Percentiles rank a stretch among this genome's conserved stretches.
Conservation (phyloP, 164 flowering plant species). For the Vitis vinifera region DNA sequence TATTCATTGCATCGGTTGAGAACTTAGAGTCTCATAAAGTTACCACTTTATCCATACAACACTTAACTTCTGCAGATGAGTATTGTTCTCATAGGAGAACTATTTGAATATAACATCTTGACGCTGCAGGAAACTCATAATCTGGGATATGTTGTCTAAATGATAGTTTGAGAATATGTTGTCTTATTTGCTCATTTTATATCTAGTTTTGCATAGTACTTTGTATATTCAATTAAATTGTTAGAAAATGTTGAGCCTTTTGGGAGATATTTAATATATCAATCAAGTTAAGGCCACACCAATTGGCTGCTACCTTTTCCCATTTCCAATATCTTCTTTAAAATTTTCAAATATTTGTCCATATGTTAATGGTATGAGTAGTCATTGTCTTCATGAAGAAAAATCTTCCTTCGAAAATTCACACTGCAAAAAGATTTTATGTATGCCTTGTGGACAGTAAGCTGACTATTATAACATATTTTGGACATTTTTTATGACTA, state of each 20-base stretch:
- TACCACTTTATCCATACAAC: not conserved
- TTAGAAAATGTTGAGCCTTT: not conserved
- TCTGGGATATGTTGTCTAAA: no score
- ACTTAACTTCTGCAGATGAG: not conserved
- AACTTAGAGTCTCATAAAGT: no score
- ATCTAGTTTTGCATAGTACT: no score
- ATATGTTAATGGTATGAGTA: no score
- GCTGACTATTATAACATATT: not conserved
- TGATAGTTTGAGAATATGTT: not conserved
- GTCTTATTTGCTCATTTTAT: no score
- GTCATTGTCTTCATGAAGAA: no score
- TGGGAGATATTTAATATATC: not conserved
- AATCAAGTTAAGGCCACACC: not conserved
- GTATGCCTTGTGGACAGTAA: not conserved
- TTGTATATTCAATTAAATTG: not conserved
- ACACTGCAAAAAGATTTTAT: no score
- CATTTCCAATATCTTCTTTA: not conserved
- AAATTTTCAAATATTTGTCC: no score
- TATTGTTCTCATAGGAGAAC: not conserved
- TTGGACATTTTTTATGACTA: constrained; percentile 3
- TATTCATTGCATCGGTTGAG: not conserved
- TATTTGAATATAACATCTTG: no score
- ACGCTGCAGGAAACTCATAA: no score
- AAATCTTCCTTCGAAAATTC: no score
- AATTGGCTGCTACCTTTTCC: not conserved